Conservation (phyloP, 805 yeast species). For the Monosporozyma servazzii region DNA sequence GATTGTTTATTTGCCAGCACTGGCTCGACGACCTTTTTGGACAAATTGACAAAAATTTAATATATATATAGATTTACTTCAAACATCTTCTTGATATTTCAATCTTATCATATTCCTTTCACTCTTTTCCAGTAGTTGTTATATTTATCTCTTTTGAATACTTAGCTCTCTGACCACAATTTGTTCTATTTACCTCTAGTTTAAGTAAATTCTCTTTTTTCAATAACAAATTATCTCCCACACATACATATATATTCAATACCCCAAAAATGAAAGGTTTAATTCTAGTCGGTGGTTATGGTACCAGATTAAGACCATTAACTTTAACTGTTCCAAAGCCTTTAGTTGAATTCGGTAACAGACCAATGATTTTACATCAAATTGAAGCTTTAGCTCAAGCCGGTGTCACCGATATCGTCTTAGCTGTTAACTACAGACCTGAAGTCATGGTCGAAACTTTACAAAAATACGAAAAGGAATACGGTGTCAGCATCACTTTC, state of each 20-base stretch:
- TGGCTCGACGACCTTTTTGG: background rate
- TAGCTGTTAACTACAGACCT: conserved; percentile 98
- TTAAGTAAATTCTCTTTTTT: too few species aligned
- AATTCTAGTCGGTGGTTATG: conserved; percentile 98
- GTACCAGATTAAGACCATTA: conserved; percentile 99
- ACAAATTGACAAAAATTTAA: background rate
- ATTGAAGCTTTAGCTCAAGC: conserved; percentile 96
- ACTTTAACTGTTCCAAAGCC: conserved; percentile 95
- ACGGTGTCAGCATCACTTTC: conserved; percentile 91
- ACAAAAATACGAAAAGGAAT: conserved; percentile 87
- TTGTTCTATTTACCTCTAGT: conserved; percentile 1
- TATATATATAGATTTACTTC: conserved; percentile 1
- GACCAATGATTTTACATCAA: conserved; percentile 98
- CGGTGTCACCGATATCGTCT: conserved; percentile 96
- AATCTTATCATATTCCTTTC: background rate
- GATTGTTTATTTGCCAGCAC: background rate
- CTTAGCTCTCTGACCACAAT: conserved; percentile 12
- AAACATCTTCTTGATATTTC: background rate
- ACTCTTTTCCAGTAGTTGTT: background rate
- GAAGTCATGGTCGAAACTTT: conserved; percentile 97
- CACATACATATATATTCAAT: background rate
- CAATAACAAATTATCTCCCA: background rate
- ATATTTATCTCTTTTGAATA: conserved; percentile 1
- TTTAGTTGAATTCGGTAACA: conserved; percentile 94
- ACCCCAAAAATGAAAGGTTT: conserved; percentile 76